phyloP scores from a whole-genome alignment of 2,329 filamentous ascomycete genomes.

The Herpotrichia juniperi region DNA sequence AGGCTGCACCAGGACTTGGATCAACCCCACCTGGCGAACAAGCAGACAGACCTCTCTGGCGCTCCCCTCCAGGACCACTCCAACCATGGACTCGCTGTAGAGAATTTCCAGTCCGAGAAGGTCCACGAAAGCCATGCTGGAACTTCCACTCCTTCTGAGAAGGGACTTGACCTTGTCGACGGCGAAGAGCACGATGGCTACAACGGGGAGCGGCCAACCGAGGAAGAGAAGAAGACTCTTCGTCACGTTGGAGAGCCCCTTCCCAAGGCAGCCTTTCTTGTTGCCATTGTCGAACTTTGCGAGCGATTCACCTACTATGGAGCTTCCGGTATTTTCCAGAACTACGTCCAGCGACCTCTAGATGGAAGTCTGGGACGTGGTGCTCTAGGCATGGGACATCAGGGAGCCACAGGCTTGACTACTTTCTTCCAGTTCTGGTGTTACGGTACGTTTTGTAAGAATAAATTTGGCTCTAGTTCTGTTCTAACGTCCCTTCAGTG shows the following conservation, averaged over 20 bases:
- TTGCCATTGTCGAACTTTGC: constrained; percentile 57
- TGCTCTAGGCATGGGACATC: constrained; percentile 51
- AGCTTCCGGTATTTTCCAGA: constrained; percentile 56
- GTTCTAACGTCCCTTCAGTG: constrained; percentile 16
- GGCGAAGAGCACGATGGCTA: constrained; percentile 33
- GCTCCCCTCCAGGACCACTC: constrained; percentile 19
- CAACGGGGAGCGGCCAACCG: constrained; percentile 47
- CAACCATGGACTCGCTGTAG: not conserved
- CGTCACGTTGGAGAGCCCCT: constrained; percentile 55
- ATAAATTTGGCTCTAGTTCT: not conserved
- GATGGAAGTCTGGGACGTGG: constrained; percentile 46
- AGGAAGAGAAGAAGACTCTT: constrained; percentile 50
- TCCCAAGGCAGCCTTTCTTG: constrained; percentile 54
- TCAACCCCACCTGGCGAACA: constrained; percentile 32
- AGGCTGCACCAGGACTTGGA: constrained; percentile 41
- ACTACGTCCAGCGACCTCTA: constrained; percentile 53
- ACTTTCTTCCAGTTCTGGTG: constrained; percentile 54
- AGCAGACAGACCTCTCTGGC: constrained; percentile 34
- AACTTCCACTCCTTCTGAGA: constrained; percentile 20
- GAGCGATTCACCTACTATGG: constrained; percentile 58
- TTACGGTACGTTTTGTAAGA: constrained; percentile 27
- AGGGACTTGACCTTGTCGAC: constrained; percentile 10
- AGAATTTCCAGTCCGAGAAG: constrained; percentile 24
- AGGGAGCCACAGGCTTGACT: constrained; percentile 53
- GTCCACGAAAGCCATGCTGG: not conserved